These are phyloP conservation scores for Fusarium agapanthi DNA, from an alignment of 2,329 filamentous ascomycete genomes.

Conservation along the genomic window DNA sequence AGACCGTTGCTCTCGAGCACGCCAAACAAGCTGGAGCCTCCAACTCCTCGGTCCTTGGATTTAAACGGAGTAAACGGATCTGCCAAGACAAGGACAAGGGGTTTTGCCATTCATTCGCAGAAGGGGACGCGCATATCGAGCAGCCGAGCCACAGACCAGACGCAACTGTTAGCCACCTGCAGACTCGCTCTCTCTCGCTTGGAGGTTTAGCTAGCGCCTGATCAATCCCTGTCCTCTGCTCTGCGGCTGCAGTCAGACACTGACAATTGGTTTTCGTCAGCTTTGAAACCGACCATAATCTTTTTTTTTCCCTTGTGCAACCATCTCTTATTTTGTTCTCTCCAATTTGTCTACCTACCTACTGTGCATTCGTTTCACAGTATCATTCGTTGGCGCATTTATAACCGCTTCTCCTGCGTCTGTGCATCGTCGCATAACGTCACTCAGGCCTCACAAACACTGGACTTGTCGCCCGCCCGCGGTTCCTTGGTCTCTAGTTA, in stretches of 20 bases:
- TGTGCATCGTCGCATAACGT: constrained; percentile 10
- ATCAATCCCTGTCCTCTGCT: constrained; percentile 14
- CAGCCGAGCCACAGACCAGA: constrained; percentile 28
- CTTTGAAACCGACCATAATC: constrained; percentile 33
- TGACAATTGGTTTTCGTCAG: constrained; percentile 36
- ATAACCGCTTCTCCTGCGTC: not conserved
- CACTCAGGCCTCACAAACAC: constrained; percentile 16
- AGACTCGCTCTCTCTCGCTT: not conserved
- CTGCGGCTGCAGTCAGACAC: constrained; percentile 21
- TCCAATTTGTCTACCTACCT: not conserved
- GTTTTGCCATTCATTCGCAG: not conserved
- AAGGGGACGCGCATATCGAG: constrained; percentile 2
- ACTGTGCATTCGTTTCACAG: constrained; percentile 18
- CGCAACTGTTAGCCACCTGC: constrained; percentile 31
- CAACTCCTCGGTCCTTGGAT: constrained; percentile 16
- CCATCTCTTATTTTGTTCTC: constrained; percentile 2
- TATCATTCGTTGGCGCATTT: not conserved
- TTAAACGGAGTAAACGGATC: constrained; percentile 5
- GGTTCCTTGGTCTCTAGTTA: constrained; percentile 9
- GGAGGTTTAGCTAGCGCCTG: constrained; percentile 4
- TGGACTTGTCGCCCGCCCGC: not conserved
- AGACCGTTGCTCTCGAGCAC: constrained; percentile 7
- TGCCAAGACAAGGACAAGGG: constrained; percentile 16
- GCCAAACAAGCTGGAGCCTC: constrained; percentile 1
- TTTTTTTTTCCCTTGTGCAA: constrained; percentile 20